phyloP scores from a whole-genome alignment of 2,329 filamentous ascomycete genomes.

The Pyrenophora tritici-repentis region DNA sequence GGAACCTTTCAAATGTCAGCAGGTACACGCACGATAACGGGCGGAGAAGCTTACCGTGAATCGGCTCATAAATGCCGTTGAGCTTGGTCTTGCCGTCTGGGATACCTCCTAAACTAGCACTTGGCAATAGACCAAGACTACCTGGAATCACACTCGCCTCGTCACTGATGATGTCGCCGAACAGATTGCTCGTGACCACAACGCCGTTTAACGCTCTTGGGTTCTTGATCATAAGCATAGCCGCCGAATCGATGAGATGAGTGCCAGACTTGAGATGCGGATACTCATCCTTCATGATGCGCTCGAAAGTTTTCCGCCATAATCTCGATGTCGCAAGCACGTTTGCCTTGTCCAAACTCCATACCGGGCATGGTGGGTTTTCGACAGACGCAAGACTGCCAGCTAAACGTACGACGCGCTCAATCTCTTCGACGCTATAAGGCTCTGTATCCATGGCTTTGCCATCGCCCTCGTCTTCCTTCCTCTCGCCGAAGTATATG shows the following conservation, averaged over 20 bases:
- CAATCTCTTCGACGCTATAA: conserved; percentile 83
- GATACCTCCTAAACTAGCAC: conserved; percentile 82
- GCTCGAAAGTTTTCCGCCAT: conserved; percentile 85
- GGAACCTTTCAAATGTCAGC: conserved; percentile 62
- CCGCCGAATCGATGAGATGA: conserved; percentile 94
- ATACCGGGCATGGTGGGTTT: conserved; percentile 76
- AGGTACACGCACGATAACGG: not conserved
- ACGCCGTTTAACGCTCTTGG: conserved; percentile 86
- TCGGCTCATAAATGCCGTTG: conserved; percentile 97
- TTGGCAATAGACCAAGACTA: conserved; percentile 84
- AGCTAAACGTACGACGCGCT: conserved; percentile 82
- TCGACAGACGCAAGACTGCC: conserved; percentile 79
- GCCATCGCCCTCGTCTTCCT: conserved; percentile 76
- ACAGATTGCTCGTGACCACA: conserved; percentile 89
- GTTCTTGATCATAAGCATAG: conserved; percentile 97
- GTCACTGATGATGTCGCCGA: conserved; percentile 94
- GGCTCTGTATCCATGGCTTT: conserved; percentile 83
- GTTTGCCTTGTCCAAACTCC: conserved; percentile 94
- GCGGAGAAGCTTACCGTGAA: conserved; percentile 71
- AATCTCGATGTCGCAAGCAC: conserved; percentile 87
- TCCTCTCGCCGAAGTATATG: conserved; percentile 92
- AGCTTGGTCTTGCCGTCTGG: conserved; percentile 83
- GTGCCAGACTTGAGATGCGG: conserved; percentile 82
- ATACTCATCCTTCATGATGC: conserved; percentile 87
- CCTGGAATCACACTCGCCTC: conserved; percentile 95